Base-by-base conservation (phyloP, 2,329 filamentous ascomycete species). In the Ophiostoma perfectum region DNA sequence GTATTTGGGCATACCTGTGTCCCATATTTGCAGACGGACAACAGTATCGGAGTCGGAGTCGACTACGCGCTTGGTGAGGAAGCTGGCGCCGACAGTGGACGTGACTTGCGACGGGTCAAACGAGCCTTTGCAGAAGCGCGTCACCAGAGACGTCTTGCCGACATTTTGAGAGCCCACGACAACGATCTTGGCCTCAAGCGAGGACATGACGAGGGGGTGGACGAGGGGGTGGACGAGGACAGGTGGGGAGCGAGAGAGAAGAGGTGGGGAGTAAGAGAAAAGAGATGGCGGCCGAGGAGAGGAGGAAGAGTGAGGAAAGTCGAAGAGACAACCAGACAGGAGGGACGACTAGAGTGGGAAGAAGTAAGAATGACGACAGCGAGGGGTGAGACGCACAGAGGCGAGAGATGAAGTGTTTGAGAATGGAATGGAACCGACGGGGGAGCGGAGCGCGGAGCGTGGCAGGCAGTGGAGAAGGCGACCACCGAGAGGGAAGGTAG, bases 161-260 rank as follows among this genome's bases (percentile, higher is more conserved):
- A 93, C 90, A 77, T 88, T 88, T 79, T 93, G 90, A 65, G 88
- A 86, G 78, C 91, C 90, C 75, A 93, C 87, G 71, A 93, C 88
- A 73, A 93, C 88, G 69, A 93, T 90, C 79, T 93, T 92, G 77
- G 90, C 89, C 80, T 93, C 90, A 75, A 93, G 85, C 55, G 88
- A 89, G 74, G 86, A 84, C 78, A 80, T 80, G 74, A 47, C 64
- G 66, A 42, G 39, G 47, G 64, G 55, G 64, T 16, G 39, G 18
- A 11, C 11, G 62, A 47, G 18, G 58, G 2, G 63, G 63, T 45
- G 41, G 12, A 47, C 44, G 44, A 62, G 64, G 36, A 27, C 41
- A 49, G 41, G 38, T 3, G 58, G 14, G 38, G 41, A 18, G 18
- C 11, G 3, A 39, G 36, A 62, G 38, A 62, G 58, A 62, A 62